These are phyloP conservation scores for Fusarium begoniae DNA, from an alignment of 2,329 filamentous ascomycete species.

Conservation along the genomic window DNA sequence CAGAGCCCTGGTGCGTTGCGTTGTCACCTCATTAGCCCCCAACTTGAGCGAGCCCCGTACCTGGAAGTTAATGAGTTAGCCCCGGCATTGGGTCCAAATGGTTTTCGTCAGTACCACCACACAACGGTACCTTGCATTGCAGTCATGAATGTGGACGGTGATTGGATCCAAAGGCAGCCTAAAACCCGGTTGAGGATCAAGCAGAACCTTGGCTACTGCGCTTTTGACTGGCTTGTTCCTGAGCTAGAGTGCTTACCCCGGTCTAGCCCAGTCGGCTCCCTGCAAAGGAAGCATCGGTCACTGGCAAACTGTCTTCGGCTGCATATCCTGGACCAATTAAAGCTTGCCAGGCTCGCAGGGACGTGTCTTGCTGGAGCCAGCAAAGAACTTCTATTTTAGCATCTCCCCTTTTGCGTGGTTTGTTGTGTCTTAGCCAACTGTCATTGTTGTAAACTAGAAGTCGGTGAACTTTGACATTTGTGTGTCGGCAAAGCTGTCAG, in stretches of 20 bases:
- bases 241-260: conserved; percentile 30
- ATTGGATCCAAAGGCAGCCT: conserved; percentile 30
- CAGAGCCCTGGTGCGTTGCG: conserved; percentile 31
- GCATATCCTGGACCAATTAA: conserved; percentile 32
- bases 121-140: conserved; percentile 39
- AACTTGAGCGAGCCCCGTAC: conserved; percentile 3
- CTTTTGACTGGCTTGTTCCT: conserved; percentile 42
- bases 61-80: conserved; percentile 30
- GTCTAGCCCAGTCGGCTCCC: conserved; percentile 28
- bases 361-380: conserved; percentile 31
- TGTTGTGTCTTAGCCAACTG: conserved; percentile 23
- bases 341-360: conserved; percentile 20
- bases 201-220: conserved; percentile 29
- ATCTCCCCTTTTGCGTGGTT: conserved; percentile 38
- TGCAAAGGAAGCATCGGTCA: conserved; percentile 33
- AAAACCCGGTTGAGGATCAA: conserved; percentile 35
- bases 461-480: conserved; percentile 21
- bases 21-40: conserved; percentile 37
- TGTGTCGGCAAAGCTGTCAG: conserved; percentile 6
- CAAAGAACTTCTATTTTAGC: conserved; percentile 30
- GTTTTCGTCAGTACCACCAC: conserved; percentile 22
- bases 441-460: not conserved
- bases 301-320: conserved; percentile 12
- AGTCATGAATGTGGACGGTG: conserved; percentile 11
- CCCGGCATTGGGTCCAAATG: conserved; percentile 33